Conservation (phyloP, 2,329 filamentous ascomycete species). For the Apiospora kogelbergensis region DNA sequence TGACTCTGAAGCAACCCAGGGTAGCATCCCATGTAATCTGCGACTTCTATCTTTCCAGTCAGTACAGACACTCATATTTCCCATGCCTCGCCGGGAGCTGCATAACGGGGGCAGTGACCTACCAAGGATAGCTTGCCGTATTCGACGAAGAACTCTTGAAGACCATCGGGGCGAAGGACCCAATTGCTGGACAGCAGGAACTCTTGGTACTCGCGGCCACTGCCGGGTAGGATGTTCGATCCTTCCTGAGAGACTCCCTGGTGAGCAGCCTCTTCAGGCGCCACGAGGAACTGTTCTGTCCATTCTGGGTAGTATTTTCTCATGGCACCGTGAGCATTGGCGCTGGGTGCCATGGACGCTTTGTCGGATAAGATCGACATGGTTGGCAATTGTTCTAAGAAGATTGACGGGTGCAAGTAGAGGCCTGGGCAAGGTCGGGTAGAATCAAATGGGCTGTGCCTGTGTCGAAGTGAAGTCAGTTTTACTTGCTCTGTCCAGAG, state of each 20-base stretch:
- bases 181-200: slow-evolving; percentile 13
- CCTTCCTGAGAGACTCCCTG: background rate
- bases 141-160: slow-evolving; percentile 11
- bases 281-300: background rate
- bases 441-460: background rate
- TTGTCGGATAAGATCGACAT: background rate
- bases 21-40: slow-evolving; percentile 11
- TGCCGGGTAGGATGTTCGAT: background rate
- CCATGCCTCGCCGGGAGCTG: too few relatives aligned
- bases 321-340: background rate
- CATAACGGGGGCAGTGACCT: background rate
- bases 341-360: background rate
- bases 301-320: background rate
- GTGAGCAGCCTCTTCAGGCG: background rate
- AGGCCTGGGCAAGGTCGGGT: too few relatives aligned
- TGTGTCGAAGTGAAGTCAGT: background rate
- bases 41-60: slow-evolving; percentile 1
- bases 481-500: background rate
- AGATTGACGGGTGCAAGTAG: too few relatives aligned
- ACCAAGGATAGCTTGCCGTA: background rate
- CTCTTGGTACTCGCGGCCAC: background rate
- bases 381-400: background rate
- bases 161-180: slow-evolving; percentile 13
- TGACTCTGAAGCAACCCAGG: slow-evolving; percentile 13
- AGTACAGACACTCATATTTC: background rate